A percentile compares a stretch with the other conserved stretches of the same genome.
phyloP scores from a whole-genome alignment of 2,329 filamentous ascomycete species.

The Aureobasidium uvarum region DNA sequence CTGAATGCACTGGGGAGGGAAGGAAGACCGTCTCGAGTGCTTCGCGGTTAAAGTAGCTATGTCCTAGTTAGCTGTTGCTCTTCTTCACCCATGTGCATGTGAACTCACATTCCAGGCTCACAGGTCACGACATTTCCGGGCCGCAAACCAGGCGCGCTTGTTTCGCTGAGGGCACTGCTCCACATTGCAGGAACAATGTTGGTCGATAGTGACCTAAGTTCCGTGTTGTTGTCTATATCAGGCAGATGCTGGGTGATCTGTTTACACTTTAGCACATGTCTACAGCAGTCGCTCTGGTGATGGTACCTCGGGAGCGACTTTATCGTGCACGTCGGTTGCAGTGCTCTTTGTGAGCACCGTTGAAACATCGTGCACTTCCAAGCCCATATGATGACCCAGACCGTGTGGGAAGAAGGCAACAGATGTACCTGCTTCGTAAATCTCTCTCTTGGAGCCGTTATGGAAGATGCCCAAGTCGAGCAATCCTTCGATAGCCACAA shows the following conservation, averaged over 20 bases:
- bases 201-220: slow-evolving; percentile 11
- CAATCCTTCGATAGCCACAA: slow-evolving; percentile 69
- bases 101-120: slow-evolving; percentile 50
- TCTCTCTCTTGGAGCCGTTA: slow-evolving; percentile 60
- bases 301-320: slow-evolving; percentile 62
- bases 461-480: slow-evolving; percentile 68
- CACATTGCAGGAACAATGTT: slow-evolving; percentile 9
- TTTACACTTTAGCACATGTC: not conserved
- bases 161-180: not conserved
- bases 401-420: slow-evolving; percentile 91
- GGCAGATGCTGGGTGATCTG: slow-evolving; percentile 11
- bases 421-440: slow-evolving; percentile 75
- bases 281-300: not conserved
- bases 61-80: not conserved
- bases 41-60: slow-evolving; percentile 84
- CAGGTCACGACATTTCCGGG: slow-evolving; percentile 58
- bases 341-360: slow-evolving; percentile 13
- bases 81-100: not conserved
- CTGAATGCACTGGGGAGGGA: slow-evolving; percentile 65
- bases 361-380: slow-evolving; percentile 78
- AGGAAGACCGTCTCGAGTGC: slow-evolving; percentile 76
- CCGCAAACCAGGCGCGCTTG: slow-evolving; percentile 39
- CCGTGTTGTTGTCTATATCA: not conserved
- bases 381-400: slow-evolving; percentile 83
- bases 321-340: slow-evolving; percentile 59